Evolutionary conservation across 1,139 yeast species (phyloP).

Genomic region (Magnusiomyces sp.): DNA sequence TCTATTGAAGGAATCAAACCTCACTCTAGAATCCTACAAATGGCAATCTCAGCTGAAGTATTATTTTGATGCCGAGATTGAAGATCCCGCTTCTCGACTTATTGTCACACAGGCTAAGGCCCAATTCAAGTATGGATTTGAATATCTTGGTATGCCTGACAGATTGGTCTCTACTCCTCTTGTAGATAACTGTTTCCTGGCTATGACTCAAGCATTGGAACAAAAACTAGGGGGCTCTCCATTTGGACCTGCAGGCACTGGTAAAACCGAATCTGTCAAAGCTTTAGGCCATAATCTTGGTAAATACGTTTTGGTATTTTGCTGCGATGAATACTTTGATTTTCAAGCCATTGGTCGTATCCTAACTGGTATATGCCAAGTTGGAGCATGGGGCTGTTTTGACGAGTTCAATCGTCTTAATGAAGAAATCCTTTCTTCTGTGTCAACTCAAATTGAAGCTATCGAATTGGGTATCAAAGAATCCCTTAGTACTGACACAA

Average conservation of each 20-base stretch:
- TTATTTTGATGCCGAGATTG: slow-evolving; percentile 33
- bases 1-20: slow-evolving; percentile 22
- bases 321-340: slow-evolving; percentile 88
- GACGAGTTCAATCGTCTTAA: slow-evolving; percentile 89
- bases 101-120: slow-evolving; percentile 47
- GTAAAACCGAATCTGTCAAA: slow-evolving; percentile 87
- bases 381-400: slow-evolving; percentile 95
- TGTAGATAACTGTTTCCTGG: slow-evolving; percentile 52
- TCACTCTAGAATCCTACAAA: slow-evolving; percentile 23
- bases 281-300: slow-evolving; percentile 79
- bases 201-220: slow-evolving; percentile 68
- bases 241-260: slow-evolving; percentile 97
- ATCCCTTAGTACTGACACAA: slow-evolving; percentile 10
- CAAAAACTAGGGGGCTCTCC: slow-evolving; percentile 84
- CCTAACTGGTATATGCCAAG: slow-evolving; percentile 69
- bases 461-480: slow-evolving; percentile 42
- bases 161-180: slow-evolving; percentile 73
- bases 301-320: slow-evolving; percentile 72
- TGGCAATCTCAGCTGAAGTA: slow-evolving; percentile 55
- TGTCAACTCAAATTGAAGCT: slow-evolving; percentile 70
- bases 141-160: slow-evolving; percentile 71
- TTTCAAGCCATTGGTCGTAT: slow-evolving; percentile 73
- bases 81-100: slow-evolving; percentile 30
- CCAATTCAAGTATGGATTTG: slow-evolving; percentile 60
- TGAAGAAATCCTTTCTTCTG: slow-evolving; percentile 67